Conservation (phyloP, 2,329 filamentous ascomycete species). For the Anthostomella pinea region DNA sequence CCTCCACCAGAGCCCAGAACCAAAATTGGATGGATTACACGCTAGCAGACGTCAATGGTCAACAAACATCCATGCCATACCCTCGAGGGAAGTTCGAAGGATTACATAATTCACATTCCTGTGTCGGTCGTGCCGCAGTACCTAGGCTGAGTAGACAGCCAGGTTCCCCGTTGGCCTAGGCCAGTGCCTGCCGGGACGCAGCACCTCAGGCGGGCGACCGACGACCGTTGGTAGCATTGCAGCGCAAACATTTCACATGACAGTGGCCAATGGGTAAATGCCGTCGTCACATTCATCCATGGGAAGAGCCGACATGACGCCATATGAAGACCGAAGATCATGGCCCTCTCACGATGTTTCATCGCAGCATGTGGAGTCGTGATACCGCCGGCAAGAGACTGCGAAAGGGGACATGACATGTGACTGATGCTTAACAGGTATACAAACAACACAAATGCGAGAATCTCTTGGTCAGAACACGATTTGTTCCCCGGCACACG, state of each 20-base stretch:
- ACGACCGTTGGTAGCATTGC: constrained; percentile 1
- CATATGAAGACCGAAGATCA: constrained; percentile 22
- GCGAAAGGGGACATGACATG: neutral
- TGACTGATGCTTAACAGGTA: too few species aligned
- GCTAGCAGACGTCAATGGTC: too few species aligned
- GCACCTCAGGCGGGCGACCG: neutral
- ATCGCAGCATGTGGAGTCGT: constrained; percentile 7
- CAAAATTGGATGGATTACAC: too few species aligned
- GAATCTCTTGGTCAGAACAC: too few species aligned
- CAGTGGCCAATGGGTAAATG: constrained; percentile 11
- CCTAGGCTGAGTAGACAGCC: neutral
- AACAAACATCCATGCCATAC: too few species aligned
- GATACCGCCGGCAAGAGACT: neutral
- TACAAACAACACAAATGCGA: too few species aligned
- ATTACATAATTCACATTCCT: neutral
- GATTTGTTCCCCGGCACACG: too few species aligned
- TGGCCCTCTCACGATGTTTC: too few species aligned
- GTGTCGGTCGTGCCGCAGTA: neutral
- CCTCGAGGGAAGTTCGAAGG: neutral
- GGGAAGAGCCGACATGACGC: constrained; percentile 20
- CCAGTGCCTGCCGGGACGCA: neutral
- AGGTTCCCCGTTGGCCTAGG: neutral
- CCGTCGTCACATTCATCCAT: constrained; percentile 16
- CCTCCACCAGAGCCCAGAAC: too few species aligned
- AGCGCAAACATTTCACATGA: constrained; percentile 1